Base-by-base conservation (phyloP, 2,329 filamentous ascomycete species). In the Pseudocercospora crystallina region DNA sequence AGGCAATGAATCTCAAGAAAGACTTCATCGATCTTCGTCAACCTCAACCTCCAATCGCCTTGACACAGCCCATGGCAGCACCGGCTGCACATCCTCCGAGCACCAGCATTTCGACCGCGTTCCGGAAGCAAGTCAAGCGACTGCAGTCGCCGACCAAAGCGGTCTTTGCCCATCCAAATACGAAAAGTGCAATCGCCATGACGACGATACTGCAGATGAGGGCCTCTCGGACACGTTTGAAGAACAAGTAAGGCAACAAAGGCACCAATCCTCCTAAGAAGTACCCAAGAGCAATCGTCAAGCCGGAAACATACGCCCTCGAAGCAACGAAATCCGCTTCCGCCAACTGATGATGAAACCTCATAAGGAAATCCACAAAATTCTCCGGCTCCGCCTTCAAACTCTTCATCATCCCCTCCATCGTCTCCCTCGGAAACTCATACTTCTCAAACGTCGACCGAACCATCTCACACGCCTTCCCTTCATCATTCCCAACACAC, bases 51-150 rank as follows among this genome's bases (percentile, higher is more conserved):
- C 61, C 80, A 53, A 86, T 71, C n/a, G 75, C 65, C 53, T 78
- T 75, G 26, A 86, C 82, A 51, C 86, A 78, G 3, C 71, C 76
- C 67, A 87, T 85, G 15, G 84, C 84, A 8, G 83, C 82, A 1
- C 80, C 84, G 1, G 85, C 85, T 5, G 85, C 85, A 49, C 85
- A 57, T 11, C 82, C 80, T 29, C 85, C 85, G 38, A 87, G 79
- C 14, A 84, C 62, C 38, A 85, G 69, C 66, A 86, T 88, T 69
- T 87, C 81, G 26, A 83, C 43, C 0, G 83, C 83, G 5, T 83
- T 83, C 69, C 76, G 78, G 11, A 82, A 60, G 8, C 80, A 82
- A 1, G 79, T 77, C 32, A 58, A 80, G 5, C 54, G 47, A 35
- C 61, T 58, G 39, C 72, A 57, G 43, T 71, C 72, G 1, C 66